Evolutionary conservation across 1,139 yeast species (phyloP).

Genomic region (Taphrina wiesneri): DNA sequence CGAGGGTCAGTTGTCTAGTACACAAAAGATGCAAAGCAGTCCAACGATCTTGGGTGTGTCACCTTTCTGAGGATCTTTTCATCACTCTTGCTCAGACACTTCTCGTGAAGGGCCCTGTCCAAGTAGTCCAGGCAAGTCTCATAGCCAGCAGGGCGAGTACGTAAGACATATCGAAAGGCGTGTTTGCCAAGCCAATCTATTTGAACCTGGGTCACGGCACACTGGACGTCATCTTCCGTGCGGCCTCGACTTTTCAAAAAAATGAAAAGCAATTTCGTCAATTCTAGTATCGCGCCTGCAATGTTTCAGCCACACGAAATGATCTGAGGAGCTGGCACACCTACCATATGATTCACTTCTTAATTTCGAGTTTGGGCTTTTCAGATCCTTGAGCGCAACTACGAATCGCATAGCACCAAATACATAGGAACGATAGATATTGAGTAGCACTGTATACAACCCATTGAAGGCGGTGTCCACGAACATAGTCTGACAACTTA

Average conservation of each 20-base stretch:
- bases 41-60: neutral
- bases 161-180: constrained; percentile 7
- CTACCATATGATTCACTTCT: neutral
- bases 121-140: neutral
- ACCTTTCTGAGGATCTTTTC: neutral
- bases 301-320: neutral
- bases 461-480: constrained; percentile 37
- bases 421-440: constrained; percentile 37
- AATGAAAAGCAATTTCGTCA: neutral
- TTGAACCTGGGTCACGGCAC: neutral
- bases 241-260: constrained; percentile 9
- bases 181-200: constrained; percentile 2
- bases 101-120: neutral
- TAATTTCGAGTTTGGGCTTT: neutral
- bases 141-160: constrained; percentile 1
- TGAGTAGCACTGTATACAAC: constrained; percentile 36
- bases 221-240: neutral
- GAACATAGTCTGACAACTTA: constrained; percentile 33
- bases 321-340: neutral
- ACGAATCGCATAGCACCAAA: constrained; percentile 38
- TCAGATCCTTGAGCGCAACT: constrained; percentile 10
- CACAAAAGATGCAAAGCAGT: constrained; percentile 3
- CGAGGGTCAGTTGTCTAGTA: constrained; percentile 11
- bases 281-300: neutral
- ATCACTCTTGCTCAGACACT: neutral